These are phyloP conservation scores for Podila epicladia DNA, from an alignment of 192 early-diverging fungal species.

Conservation along the genomic window DNA sequence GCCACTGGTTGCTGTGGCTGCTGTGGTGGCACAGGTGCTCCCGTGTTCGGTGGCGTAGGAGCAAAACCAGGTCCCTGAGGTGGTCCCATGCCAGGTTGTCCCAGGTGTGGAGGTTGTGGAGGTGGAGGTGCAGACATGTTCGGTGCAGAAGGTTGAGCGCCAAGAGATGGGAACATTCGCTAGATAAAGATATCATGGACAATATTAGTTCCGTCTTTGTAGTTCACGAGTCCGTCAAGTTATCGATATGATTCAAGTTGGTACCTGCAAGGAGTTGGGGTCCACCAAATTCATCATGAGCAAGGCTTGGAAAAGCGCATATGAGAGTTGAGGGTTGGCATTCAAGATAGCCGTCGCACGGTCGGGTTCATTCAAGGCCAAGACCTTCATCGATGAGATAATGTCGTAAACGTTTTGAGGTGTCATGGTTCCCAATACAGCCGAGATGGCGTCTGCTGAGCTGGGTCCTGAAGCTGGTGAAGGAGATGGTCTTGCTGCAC, in stretches of 20 bases:
- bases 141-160: conserved; percentile 10
- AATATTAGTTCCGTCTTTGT: neutral
- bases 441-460: conserved; percentile 42
- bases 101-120: conserved; percentile 37
- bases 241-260: neutral
- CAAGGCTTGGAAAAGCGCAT: conserved; percentile 87
- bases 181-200: neutral
- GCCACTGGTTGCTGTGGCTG: conserved; percentile 18
- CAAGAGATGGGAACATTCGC: conserved; percentile 31
- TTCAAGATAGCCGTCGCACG: conserved; percentile 72
- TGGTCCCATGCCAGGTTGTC: conserved; percentile 5
- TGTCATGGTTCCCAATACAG: conserved; percentile 46
- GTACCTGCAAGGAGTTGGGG: conserved; percentile 65
- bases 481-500: neutral
- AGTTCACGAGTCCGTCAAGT: no score
- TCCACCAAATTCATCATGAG: conserved; percentile 84
- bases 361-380: conserved; percentile 61
- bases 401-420: conserved; percentile 38
- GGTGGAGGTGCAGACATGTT: conserved; percentile 11
- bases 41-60: conserved; percentile 15
- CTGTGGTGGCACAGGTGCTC: conserved; percentile 10
- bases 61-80: neutral
- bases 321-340: conserved; percentile 82
- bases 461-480: conserved; percentile 12
- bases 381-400: conserved; percentile 44